Evolutionary conservation across 2,329 filamentous ascomycete genomes (phyloP).

Genomic region (Clarireedia hainanense): DNA sequence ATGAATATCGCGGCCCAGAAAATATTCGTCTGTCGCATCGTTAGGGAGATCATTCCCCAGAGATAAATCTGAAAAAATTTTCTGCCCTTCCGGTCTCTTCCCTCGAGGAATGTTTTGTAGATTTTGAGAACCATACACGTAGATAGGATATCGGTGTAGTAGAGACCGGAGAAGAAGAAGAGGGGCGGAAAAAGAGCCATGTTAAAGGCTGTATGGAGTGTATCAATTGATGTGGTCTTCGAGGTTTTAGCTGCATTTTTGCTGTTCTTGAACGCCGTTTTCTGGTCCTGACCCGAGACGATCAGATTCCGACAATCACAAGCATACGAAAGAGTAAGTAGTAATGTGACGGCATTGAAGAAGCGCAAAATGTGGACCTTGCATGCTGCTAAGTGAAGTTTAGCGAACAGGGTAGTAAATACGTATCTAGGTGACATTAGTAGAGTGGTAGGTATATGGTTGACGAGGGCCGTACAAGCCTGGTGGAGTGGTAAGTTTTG

Average conservation of each 20-base stretch:
- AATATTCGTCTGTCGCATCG: slow-evolving; percentile 90
- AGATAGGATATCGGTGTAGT: slow-evolving; percentile 89
- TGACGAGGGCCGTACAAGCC: slow-evolving; percentile 53
- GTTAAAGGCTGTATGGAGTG: slow-evolving; percentile 61
- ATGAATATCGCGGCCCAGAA: slow-evolving; percentile 86
- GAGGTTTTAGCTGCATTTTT: neutral
- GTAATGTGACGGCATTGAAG: slow-evolving; percentile 39
- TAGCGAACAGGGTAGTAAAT: slow-evolving; percentile 36
- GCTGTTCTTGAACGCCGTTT: neutral
- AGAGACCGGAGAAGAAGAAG: slow-evolving; percentile 93
- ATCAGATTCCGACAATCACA: slow-evolving; percentile 22
- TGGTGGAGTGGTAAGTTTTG: slow-evolving; percentile 94
- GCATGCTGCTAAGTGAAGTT: slow-evolving; percentile 30
- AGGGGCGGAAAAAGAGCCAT: slow-evolving; percentile 78
- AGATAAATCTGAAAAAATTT: slow-evolving; percentile 31
- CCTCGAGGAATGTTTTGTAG: slow-evolving; percentile 50
- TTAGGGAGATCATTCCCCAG: slow-evolving; percentile 58
- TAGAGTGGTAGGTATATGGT: neutral
- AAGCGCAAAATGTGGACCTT: slow-evolving; percentile 38
- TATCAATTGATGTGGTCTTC: slow-evolving; percentile 6
- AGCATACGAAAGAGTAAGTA: slow-evolving; percentile 33
- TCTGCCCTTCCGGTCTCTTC: neutral
- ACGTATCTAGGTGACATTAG: slow-evolving; percentile 36
- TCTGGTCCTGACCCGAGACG: neutral
- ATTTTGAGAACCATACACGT: slow-evolving; percentile 65